Percentiles rank a stretch among this genome's conserved stretches.
Evolutionary conservation across 768 basidiomycete genomes (phyloP).

Genomic region (Zangia roseola): DNA sequence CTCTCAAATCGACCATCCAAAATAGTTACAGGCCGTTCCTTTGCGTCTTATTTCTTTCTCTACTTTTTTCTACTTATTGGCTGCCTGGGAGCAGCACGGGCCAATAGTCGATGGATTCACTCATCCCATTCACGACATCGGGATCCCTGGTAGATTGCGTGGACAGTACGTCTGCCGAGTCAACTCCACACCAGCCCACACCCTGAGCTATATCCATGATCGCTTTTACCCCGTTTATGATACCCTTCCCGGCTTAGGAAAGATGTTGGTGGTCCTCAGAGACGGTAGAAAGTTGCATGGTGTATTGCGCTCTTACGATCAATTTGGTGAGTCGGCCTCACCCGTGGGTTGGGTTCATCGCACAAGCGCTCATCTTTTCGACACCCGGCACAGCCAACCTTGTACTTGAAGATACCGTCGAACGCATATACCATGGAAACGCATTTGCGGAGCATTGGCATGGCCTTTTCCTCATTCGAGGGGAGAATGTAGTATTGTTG

Average conservation of each 20-base stretch:
- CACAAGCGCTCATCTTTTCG: conserved; percentile 1
- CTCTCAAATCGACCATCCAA: conserved; percentile 11
- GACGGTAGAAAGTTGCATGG: conserved; percentile 97
- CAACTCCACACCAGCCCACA: conserved; percentile 46
- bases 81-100: conserved; percentile 36
- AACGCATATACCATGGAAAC: conserved; percentile 89
- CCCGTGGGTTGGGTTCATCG: not conserved
- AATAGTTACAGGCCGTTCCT: conserved; percentile 23
- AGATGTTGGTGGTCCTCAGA: conserved; percentile 95
- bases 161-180: conserved; percentile 91
- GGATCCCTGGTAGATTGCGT: conserved; percentile 99
- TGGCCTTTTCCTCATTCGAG: conserved; percentile 92
- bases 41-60: conserved; percentile 25
- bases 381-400: conserved; percentile 73
- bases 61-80: conserved; percentile 34
- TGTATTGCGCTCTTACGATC: conserved; percentile 95
- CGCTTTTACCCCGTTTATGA: conserved; percentile 20
- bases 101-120: conserved; percentile 71
- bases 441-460: conserved; percentile 85
- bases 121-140: conserved; percentile 98
- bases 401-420: conserved; percentile 92
- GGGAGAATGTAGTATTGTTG: conserved; percentile 95
- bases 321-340: conserved; percentile 72
- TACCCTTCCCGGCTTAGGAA: conserved; percentile 59
- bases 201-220: conserved; percentile 48